Evolutionary conservation across 2,329 filamentous ascomycete genomes (phyloP).

Genomic region (Penicillium paneum): DNA sequence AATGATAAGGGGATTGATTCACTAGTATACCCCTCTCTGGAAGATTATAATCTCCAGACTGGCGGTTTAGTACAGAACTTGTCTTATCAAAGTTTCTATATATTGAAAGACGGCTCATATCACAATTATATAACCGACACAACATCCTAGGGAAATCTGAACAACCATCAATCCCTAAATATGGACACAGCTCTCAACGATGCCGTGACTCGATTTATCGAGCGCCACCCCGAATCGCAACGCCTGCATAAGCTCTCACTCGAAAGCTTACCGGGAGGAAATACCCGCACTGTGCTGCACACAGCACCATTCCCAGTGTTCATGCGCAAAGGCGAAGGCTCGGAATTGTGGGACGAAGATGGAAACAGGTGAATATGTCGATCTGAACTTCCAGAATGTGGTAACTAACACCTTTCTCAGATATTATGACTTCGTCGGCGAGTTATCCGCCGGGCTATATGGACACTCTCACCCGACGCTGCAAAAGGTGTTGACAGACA

Average conservation of each 20-base stretch:
- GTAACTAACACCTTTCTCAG: neutral
- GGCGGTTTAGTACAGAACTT: too few relatives aligned
- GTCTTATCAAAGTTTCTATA: too few relatives aligned
- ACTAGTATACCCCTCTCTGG: too few relatives aligned
- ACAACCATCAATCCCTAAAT: too few relatives aligned
- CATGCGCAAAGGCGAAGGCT: conserved; percentile 11
- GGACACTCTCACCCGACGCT: conserved; percentile 62
- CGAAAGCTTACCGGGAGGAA: conserved; percentile 30
- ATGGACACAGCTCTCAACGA: conserved; percentile 1
- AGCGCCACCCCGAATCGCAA: conserved; percentile 10
- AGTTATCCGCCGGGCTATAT: conserved; percentile 64
- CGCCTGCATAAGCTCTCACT: conserved; percentile 19
- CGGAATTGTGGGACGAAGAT: conserved; percentile 15
- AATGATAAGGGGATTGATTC: too few relatives aligned
- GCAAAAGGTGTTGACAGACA: conserved; percentile 46
- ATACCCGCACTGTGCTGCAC: conserved; percentile 28
- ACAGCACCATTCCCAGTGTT: conserved; percentile 18
- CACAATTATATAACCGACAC: neutral
- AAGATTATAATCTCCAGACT: too few relatives aligned
- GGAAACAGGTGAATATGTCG: conserved; percentile 10
- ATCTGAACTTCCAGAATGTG: neutral
- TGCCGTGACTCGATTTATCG: neutral
- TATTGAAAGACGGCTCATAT: neutral
- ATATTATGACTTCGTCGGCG: conserved; percentile 61
- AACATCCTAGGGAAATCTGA: neutral